A percentile compares a stretch with the other conserved stretches of the same genome.
Evolutionary conservation across 805 yeast species (phyloP).

Genomic region (Metschnikowia lachancei): DNA sequence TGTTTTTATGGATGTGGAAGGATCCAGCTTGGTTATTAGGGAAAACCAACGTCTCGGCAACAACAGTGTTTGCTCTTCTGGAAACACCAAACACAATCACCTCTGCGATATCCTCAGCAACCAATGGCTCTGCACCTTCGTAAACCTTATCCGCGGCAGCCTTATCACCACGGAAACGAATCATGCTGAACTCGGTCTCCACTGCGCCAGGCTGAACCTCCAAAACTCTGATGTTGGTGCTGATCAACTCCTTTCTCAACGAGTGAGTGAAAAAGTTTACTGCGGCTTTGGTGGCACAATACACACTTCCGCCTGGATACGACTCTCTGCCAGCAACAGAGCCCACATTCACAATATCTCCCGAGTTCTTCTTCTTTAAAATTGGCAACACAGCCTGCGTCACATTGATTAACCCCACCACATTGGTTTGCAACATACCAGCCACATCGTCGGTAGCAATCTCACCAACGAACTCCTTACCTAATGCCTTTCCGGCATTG

Average conservation of each 20-base stretch:
- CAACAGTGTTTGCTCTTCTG: slow-evolving; percentile 35
- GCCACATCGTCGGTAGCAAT: slow-evolving; percentile 29
- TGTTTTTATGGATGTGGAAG: slow-evolving; percentile 22
- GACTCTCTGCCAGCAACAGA: slow-evolving; percentile 40
- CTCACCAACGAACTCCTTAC: slow-evolving; percentile 32
- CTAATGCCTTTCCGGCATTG: slow-evolving; percentile 42
- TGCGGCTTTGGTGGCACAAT: slow-evolving; percentile 41
- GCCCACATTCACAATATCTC: slow-evolving; percentile 39
- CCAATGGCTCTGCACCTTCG: slow-evolving; percentile 34
- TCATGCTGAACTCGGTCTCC: slow-evolving; percentile 38
- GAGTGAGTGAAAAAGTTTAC: slow-evolving; percentile 33
- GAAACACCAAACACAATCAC: slow-evolving; percentile 36
- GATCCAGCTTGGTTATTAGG: slow-evolving; percentile 40
- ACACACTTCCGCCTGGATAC: slow-evolving; percentile 39
- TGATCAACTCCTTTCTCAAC: slow-evolving; percentile 38
- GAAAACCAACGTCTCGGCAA: slow-evolving; percentile 39
- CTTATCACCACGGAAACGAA: slow-evolving; percentile 35
- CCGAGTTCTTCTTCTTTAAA: slow-evolving; percentile 35
- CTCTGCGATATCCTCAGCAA: slow-evolving; percentile 39
- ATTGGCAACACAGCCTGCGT: slow-evolving; percentile 39
- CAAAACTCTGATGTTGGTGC: slow-evolving; percentile 35
- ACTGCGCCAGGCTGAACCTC: slow-evolving; percentile 44
- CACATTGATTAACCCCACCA: slow-evolving; percentile 34
- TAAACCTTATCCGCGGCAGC: slow-evolving; percentile 33
- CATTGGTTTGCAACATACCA: slow-evolving; percentile 40